A percentile compares a stretch with the other conserved stretches of the same genome.
phyloP scores from a whole-genome alignment of 2,329 filamentous ascomycete species.

The Thelonectria blattea region DNA sequence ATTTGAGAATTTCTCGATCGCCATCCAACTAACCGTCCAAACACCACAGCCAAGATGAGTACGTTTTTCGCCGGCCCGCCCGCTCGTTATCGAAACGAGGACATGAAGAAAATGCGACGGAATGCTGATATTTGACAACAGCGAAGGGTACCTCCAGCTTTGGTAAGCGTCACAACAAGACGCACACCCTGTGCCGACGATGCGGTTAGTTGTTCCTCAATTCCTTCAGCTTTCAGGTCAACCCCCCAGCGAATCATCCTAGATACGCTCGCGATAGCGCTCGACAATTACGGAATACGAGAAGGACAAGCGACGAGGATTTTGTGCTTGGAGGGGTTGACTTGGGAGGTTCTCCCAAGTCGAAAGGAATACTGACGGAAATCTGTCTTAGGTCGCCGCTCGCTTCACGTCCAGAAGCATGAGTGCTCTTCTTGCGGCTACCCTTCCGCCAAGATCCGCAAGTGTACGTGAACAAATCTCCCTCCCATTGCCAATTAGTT shows the following conservation, averaged over 20 bases:
- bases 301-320: constrained; percentile 25
- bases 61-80: constrained; percentile 47
- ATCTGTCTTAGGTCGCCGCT: constrained; percentile 79
- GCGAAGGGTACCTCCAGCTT: constrained; percentile 65
- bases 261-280: constrained; percentile 21
- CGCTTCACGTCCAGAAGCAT: constrained; percentile 99
- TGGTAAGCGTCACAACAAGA: constrained; percentile 88
- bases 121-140: constrained; percentile 43
- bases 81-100: constrained; percentile 26
- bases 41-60: constrained; percentile 63
- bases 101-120: constrained; percentile 1
- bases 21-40: constrained; percentile 49
- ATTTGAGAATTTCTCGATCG: constrained; percentile 45
- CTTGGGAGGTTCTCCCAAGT: constrained; percentile 1
- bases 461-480: constrained; percentile 77
- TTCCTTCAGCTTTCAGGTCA: constrained; percentile 14
- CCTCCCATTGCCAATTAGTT: constrained; percentile 1
- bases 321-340: constrained; percentile 15
- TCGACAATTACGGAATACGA: constrained; percentile 19
- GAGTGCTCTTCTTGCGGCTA: constrained; percentile 96
- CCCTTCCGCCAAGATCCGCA: constrained; percentile 94
- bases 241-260: constrained; percentile 17
- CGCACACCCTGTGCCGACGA: constrained; percentile 97
- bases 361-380: constrained; percentile 35
- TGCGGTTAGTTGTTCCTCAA: constrained; percentile 74